phyloP scores from a whole-genome alignment of 2,329 filamentous ascomycete species.

The Fusarium verticillioides region DNA sequence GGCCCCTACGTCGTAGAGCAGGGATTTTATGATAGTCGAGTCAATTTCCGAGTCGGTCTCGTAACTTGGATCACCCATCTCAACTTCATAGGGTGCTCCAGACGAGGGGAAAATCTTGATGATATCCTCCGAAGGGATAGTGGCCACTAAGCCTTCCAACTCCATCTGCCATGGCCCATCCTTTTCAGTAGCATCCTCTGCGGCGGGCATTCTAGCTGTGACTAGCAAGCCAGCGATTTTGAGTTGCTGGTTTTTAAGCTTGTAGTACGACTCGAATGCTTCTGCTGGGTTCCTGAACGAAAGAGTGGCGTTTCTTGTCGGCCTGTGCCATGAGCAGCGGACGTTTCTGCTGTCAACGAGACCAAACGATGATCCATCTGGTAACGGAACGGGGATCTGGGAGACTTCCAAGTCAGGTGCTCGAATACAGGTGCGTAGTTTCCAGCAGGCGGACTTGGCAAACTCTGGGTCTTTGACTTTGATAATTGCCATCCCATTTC shows the following conservation, averaged over 20 bases:
- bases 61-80: conserved; percentile 38
- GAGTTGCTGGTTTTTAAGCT: conserved; percentile 41
- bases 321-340: conserved; percentile 51
- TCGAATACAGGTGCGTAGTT: not conserved
- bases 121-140: conserved; percentile 1
- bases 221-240: conserved; percentile 38
- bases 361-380: conserved; percentile 40
- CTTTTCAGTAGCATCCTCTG: fast-evolving
- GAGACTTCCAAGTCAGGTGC: not conserved
- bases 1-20: conserved; percentile 47
- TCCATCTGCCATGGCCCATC: conserved; percentile 6
- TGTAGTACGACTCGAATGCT: conserved; percentile 31
- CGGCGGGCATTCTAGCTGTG: not conserved
- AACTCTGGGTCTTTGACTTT: conserved; percentile 17
- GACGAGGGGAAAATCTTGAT: not conserved
- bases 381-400: conserved; percentile 27
- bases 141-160: not conserved
- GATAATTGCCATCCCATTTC: not conserved
- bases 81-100: not conserved
- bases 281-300: conserved; percentile 39
- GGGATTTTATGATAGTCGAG: conserved; percentile 41
- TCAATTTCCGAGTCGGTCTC: conserved; percentile 33
- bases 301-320: conserved; percentile 44
- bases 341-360: conserved; percentile 51
- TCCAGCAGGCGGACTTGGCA: conserved; percentile 4